Evolutionary conservation across 1,284 basidiomycete genomes (phyloP).

Genomic region (Irpex lacteus): DNA sequence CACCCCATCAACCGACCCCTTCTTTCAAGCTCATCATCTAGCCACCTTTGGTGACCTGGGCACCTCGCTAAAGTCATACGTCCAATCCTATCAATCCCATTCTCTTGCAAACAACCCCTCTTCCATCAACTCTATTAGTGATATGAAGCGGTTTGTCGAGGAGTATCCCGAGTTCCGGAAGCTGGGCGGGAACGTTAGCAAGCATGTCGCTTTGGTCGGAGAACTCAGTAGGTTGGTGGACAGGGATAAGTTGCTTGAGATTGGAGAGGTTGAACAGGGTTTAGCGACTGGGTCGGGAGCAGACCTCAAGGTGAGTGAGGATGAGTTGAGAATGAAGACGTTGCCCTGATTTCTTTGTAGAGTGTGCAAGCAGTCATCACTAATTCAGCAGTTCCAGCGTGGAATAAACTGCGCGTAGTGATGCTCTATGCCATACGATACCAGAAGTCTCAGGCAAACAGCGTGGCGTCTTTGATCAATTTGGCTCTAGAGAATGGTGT

Average conservation of each 20-base stretch:
- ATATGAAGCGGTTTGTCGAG: slow-evolving; percentile 98
- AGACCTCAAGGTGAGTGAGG: slow-evolving; percentile 74
- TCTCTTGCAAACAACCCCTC: slow-evolving; percentile 77
- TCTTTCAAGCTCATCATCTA: slow-evolving; percentile 90
- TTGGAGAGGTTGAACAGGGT: slow-evolving; percentile 96
- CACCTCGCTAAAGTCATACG: slow-evolving; percentile 89
- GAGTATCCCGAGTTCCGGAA: slow-evolving; percentile 98
- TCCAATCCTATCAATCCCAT: slow-evolving; percentile 89
- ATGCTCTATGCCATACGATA: slow-evolving; percentile 95
- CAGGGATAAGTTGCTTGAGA: slow-evolving; percentile 80
- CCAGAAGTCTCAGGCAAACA: slow-evolving; percentile 86
- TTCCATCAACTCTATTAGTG: slow-evolving; percentile 91
- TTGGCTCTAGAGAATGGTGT: slow-evolving; percentile 83
- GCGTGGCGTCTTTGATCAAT: slow-evolving; percentile 83
- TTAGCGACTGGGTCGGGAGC: slow-evolving; percentile 89
- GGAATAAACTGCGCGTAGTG: slow-evolving; percentile 90
- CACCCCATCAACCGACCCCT: slow-evolving; percentile 89
- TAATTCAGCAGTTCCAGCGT: slow-evolving; percentile 64
- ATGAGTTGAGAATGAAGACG: not conserved
- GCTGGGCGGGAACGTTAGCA: slow-evolving; percentile 96
- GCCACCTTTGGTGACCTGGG: slow-evolving; percentile 98
- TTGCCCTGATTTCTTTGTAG: slow-evolving; percentile 36
- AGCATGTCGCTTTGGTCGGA: slow-evolving; percentile 96
- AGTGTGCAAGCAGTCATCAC: slow-evolving; percentile 75
- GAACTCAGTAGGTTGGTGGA: slow-evolving; percentile 92